Percentiles rank a stretch among this genome's conserved stretches.
phyloP scores from a whole-genome alignment of 306 rosid genomes.

The Quercus aquifolioides region DNA sequence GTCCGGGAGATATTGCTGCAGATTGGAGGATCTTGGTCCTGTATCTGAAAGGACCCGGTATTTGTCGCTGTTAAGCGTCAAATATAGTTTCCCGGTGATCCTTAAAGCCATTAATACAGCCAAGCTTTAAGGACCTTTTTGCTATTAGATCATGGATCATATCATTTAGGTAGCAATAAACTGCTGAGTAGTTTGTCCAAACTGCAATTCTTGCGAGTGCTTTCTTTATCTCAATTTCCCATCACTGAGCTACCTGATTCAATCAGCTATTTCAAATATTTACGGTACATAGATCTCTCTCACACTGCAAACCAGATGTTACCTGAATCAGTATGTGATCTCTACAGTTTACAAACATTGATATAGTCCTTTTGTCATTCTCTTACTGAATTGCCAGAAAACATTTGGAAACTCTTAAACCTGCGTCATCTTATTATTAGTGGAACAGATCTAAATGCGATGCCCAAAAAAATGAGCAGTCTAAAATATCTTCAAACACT shows the following conservation, averaged over 20 bases:
- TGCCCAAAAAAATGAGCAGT: background rate
- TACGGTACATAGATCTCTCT: too few relatives aligned
- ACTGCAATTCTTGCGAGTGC: too few relatives aligned
- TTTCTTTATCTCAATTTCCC: too few relatives aligned
- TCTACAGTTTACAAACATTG: constrained; percentile 15
- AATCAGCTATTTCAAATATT: too few relatives aligned
- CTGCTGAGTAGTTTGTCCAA: background rate
- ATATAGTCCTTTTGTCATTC: background rate
- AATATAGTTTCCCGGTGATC: background rate
- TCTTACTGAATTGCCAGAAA: background rate
- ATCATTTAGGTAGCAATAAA: background rate
- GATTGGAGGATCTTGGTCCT: background rate
- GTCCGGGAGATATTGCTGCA: background rate
- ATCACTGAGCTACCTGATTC: too few relatives aligned
- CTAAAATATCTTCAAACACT: background rate
- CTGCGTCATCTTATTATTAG: background rate
- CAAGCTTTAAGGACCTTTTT: background rate
- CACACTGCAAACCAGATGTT: too few relatives aligned
- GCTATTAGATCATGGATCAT: background rate
- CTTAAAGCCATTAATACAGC: background rate
- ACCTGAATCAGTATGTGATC: background rate
- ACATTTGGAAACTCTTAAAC: background rate
- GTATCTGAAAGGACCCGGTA: constrained; percentile 4
- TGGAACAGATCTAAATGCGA: background rate
- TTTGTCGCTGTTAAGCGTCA: background rate